Evolutionary conservation across 2,329 filamentous ascomycete genomes (phyloP).

Genomic region (Botryotinia convoluta): DNA sequence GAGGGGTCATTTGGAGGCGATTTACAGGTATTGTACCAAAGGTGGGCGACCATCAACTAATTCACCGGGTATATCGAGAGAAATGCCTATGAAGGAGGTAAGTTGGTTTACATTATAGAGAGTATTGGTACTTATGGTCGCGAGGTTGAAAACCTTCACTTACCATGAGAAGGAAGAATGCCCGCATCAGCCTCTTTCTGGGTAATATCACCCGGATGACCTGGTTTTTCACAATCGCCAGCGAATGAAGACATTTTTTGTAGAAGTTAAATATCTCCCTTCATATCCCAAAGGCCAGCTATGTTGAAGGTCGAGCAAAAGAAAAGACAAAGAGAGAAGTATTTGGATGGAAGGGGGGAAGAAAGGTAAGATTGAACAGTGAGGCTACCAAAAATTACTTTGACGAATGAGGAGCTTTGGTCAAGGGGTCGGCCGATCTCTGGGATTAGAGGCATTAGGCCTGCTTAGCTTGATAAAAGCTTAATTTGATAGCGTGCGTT

Average conservation of each 20-base stretch:
- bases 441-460: not conserved
- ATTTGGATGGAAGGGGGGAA: not conserved
- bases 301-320: not conserved
- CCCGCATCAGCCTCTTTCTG: conserved; percentile 38
- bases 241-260: conserved; percentile 27
- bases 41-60: conserved; percentile 42
- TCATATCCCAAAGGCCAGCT: conserved; percentile 19
- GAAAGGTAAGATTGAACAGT: conserved; percentile 10
- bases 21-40: conserved; percentile 36
- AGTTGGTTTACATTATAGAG: not conserved
- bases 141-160: conserved; percentile 32
- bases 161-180: conserved; percentile 47
- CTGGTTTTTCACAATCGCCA: conserved; percentile 23
- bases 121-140: not conserved
- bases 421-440: conserved; percentile 5
- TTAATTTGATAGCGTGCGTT: conserved; percentile 16
- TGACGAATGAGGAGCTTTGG: conserved; percentile 15
- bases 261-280: not conserved
- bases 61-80: conserved; percentile 45
- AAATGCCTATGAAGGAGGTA: conserved; percentile 29
- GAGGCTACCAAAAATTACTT: conserved; percentile 12
- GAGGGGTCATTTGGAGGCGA: conserved; percentile 8
- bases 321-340: conserved; percentile 7
- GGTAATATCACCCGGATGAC: conserved; percentile 30
- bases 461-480: conserved; percentile 13